Evolutionary conservation across 169 alveolate species (phyloP), one percentile per base, ranked within the genome.

Genomic region (Fabrea salina): DNA sequence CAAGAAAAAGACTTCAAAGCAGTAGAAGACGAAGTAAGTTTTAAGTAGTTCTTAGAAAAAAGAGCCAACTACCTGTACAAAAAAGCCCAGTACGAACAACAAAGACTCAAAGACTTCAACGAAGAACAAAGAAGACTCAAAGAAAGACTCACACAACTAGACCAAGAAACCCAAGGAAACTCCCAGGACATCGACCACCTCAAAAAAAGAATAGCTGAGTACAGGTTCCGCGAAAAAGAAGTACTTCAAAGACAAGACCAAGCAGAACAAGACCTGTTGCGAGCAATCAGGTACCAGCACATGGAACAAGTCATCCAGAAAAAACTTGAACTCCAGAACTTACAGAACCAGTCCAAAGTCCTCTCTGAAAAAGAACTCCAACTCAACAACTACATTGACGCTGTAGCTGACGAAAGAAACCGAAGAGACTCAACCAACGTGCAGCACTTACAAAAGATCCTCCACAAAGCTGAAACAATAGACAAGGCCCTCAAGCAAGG

Each of bases 401-500:
- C 74, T 22, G 8, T 61, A 16, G 13, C 13, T 32, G 74, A 61
- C 32, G 74, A 61, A 5, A 47, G 39, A 4, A 25, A 61, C 2
- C 44, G 74, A 61, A 61, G 74, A 61, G 74, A 61, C 49, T 16
- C 32, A 16, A 13, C 32, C n/a, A 61, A 51, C 25, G 32, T 61
- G 50, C 25, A 61, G 39, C 32, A 61, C 49, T 13, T 61, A 13
- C 22, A 61, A 27, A 61, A 27, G 39, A 61, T 61, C 41, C 13
- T 61, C 16, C 11, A 4, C 3, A 61, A 61, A 37, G 74, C 74
- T 32, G 74, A 61, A 61, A 27, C 32, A 16, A 8, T 61, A 11
- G 74, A 61, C 11, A 27, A 61, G 39, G 74, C 74, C 39, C 25
- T 61, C 25, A 61, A 61, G 32, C 32, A 37, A n/a, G 74, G 74